Evolutionary conservation across 2,329 filamentous ascomycete species (phyloP).

Genomic region (Xylaria sp.): DNA sequence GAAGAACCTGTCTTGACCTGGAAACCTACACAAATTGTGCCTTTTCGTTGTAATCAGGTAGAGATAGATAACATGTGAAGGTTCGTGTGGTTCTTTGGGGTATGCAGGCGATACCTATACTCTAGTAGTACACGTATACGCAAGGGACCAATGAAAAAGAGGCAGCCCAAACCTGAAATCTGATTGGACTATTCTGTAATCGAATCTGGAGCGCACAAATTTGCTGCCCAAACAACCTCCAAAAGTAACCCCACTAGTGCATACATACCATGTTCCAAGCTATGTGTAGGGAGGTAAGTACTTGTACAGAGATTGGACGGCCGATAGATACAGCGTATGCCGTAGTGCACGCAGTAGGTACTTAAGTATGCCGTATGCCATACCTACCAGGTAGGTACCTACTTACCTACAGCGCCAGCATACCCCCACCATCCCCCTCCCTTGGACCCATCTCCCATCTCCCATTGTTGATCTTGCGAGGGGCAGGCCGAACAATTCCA

Average conservation of each 20-base stretch:
- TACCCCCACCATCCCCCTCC: slow-evolving; percentile 7
- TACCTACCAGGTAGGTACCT: slow-evolving; percentile 10
- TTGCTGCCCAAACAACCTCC: slow-evolving; percentile 29
- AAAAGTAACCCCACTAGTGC: slow-evolving; percentile 13
- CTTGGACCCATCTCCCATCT: slow-evolving; percentile 17
- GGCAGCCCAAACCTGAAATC: not conserved
- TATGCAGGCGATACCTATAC: no score
- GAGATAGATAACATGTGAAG: no score
- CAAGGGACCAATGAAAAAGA: not conserved
- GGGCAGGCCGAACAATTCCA: slow-evolving; percentile 34
- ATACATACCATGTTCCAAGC: not conserved
- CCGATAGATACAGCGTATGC: not conserved
- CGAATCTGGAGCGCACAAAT: slow-evolving; percentile 3
- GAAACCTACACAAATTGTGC: no score
- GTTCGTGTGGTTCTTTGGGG: no score
- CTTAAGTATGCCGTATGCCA: not conserved
- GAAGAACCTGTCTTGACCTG: no score
- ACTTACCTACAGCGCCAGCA: not conserved
- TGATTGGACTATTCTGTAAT: slow-evolving; percentile 2
- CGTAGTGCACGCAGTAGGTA: not conserved
- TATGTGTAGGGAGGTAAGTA: not conserved
- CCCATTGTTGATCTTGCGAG: slow-evolving; percentile 21
- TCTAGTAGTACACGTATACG: no score
- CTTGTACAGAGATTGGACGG: no score
- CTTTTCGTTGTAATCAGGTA: no score